Evolutionary conservation across 306 rosid genomes (phyloP), one percentile per base, ranked within the genome.

Genomic region (Datisca glomerata): DNA sequence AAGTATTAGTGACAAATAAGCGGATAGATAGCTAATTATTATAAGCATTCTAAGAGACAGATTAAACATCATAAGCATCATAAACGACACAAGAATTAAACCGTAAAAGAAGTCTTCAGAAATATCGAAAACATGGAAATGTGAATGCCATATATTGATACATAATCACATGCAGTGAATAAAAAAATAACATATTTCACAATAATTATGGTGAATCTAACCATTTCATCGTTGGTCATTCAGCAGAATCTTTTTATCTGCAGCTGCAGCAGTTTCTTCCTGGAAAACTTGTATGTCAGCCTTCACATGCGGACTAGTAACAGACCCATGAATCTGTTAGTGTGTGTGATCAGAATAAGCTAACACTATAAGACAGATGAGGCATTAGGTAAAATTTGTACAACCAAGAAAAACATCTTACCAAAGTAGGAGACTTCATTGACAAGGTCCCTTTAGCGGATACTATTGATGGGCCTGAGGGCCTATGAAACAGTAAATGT

Each of bases 401-500:
- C 31, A 48, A 39, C 40, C 62, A 62, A 41, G 53, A 40, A 43
- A 61, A 57, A 23, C 74, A 63, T 20, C 70, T 58, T 64, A 79
- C 94, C 80, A 17, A 24, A 31, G 48, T 45, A 32, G 52, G 53
- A 64, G 80, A 32, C 53, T 64, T 67, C 43, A 47, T 59, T 33
- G 81, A 40, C 14, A 28, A 12, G 5, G 56, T 15, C 21, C 55
- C 59, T 19, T 41, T 67, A 19, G 20, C 64, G 43, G 66, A 66
- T 63, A 52, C 10, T 35, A 36, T 9, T 10, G 92, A 73, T 47
- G 70, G 48, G 52, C 70, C 74, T 2, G 66, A 63, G 22, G 94
- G 92, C 57, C 83, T 73, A 67, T 84, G 94, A 68, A 84, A 84
- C 56, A 84, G 54, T 47, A 84, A 64, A 60, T 84, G 92, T n/a